Conservation (phyloP, 495 filamentous ascomycete species). For the Cudoniella acicularis region DNA sequence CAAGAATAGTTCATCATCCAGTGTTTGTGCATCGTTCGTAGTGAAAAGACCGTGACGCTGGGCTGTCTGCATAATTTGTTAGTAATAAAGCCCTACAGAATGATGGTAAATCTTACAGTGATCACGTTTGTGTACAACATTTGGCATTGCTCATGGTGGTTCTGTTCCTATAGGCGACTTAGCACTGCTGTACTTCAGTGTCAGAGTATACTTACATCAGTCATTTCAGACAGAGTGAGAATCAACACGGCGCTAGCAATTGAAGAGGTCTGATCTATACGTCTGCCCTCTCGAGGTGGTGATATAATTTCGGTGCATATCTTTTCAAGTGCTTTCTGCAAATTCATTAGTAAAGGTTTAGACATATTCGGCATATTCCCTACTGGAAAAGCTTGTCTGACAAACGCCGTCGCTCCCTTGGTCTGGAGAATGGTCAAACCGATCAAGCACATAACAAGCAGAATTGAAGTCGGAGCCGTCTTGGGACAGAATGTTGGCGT, state of each 20-base stretch:
- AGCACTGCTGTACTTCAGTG: conserved; percentile 1
- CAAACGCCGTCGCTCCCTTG: conserved; percentile 44
- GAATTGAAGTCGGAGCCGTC: conserved; percentile 36
- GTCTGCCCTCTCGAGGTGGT: conserved; percentile 34
- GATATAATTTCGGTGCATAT: conserved; percentile 39
- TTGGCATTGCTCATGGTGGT: conserved; percentile 42
- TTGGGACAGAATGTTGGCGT: conserved; percentile 48
- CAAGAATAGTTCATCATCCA: conserved; percentile 44
- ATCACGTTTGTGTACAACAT: conserved; percentile 50
- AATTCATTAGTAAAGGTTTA: conserved; percentile 6
- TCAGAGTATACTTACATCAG: conserved; percentile 35
- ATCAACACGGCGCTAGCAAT: conserved; percentile 46
- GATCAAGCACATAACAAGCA: conserved; percentile 50
- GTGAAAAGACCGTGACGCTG: conserved; percentile 51
- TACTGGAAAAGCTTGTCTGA: conserved; percentile 43
- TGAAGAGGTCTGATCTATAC: conserved; percentile 38
- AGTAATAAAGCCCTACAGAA: neutral
- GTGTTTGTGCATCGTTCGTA: conserved; percentile 41
- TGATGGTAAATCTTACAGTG: conserved; percentile 37
- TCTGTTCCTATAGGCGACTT: conserved; percentile 35
- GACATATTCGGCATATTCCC: conserved; percentile 15
- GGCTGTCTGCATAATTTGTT: conserved; percentile 33
- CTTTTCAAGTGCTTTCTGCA: conserved; percentile 38
- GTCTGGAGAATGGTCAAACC: conserved; percentile 49
- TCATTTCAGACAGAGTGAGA: conserved; percentile 46